Evolutionary conservation across 371 early-diverging fungal genomes (phyloP).

Genomic region (Rhizomucor miehei): DNA sequence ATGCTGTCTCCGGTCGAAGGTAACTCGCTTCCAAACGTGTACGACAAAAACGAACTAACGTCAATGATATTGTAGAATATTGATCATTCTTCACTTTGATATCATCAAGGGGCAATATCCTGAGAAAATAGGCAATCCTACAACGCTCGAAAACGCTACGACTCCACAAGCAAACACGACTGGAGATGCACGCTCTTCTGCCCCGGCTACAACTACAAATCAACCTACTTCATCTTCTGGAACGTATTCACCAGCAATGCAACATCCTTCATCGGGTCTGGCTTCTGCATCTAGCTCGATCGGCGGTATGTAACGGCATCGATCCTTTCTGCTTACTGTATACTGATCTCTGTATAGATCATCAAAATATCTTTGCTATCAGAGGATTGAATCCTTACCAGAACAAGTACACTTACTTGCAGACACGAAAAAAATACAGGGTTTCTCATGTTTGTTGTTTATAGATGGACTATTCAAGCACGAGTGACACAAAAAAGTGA

Average conservation of each 20-base stretch:
- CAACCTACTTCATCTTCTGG: constrained; percentile 15
- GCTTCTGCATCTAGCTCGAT: no score
- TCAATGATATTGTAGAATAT: constrained; percentile 31
- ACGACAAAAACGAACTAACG: background rate
- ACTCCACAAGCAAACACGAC: background rate
- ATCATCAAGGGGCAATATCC: constrained; percentile 30
- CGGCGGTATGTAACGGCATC: no score
- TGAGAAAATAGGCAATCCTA: constrained; percentile 44
- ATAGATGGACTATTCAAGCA: constrained; percentile 89
- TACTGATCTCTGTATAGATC: constrained; percentile 33
- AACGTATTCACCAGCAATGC: background rate
- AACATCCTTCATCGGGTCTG: no score
- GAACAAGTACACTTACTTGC: constrained; percentile 50
- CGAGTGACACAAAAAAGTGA: constrained; percentile 82
- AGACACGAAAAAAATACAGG: background rate
- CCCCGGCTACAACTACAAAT: constrained; percentile 16
- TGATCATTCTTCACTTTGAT: constrained; percentile 55
- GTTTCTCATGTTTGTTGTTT: background rate
- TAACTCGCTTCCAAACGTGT: constrained; percentile 21
- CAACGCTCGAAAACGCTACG: constrained; percentile 20
- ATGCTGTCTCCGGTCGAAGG: constrained; percentile 53
- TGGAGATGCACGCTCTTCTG: background rate
- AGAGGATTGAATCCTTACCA: constrained; percentile 74
- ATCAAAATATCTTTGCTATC: constrained; percentile 58
- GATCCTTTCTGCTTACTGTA: background rate